phyloP scores from a whole-genome alignment of 768 basidiomycete species.

The Crassisporium funariophilum region DNA sequence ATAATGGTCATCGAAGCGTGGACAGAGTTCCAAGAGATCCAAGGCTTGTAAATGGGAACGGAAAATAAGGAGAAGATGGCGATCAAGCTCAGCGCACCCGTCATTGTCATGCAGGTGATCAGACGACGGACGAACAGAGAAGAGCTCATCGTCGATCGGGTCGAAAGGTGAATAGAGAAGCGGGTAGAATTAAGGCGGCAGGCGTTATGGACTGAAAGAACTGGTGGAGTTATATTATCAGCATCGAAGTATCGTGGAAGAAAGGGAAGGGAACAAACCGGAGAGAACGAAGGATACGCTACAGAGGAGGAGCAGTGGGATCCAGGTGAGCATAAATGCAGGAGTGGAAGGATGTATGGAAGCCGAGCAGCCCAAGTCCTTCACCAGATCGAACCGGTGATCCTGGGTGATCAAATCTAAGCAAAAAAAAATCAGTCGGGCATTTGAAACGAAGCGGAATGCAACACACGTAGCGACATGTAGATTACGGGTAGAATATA shows the following conservation, averaged over 20 bases:
- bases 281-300: constrained; percentile 41
- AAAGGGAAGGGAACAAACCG: constrained; percentile 32
- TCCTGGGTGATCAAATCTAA: constrained; percentile 60
- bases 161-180: constrained; percentile 39
- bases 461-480: constrained; percentile 57
- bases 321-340: constrained; percentile 45
- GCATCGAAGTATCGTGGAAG: not conserved
- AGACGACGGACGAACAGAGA: constrained; percentile 60
- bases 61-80: constrained; percentile 40
- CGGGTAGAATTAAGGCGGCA: constrained; percentile 22
- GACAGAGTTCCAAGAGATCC: constrained; percentile 48
- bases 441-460: not conserved
- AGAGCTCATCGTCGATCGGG: constrained; percentile 43
- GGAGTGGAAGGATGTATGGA: constrained; percentile 46
- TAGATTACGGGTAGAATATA: constrained; percentile 57
- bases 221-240: constrained; percentile 18
- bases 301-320: constrained; percentile 48
- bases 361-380: constrained; percentile 57
- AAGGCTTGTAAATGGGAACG: constrained; percentile 32
- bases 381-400: constrained; percentile 61
- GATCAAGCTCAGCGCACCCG: constrained; percentile 43
- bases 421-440: not conserved
- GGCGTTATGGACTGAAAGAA: constrained; percentile 36
- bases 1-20: constrained; percentile 45
- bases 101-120: constrained; percentile 46